A percentile compares a stretch with the other conserved stretches of the same genome.
Evolutionary conservation across 2,329 filamentous ascomycete genomes (phyloP).

Genomic region (Colletotrichum tofieldiae): DNA sequence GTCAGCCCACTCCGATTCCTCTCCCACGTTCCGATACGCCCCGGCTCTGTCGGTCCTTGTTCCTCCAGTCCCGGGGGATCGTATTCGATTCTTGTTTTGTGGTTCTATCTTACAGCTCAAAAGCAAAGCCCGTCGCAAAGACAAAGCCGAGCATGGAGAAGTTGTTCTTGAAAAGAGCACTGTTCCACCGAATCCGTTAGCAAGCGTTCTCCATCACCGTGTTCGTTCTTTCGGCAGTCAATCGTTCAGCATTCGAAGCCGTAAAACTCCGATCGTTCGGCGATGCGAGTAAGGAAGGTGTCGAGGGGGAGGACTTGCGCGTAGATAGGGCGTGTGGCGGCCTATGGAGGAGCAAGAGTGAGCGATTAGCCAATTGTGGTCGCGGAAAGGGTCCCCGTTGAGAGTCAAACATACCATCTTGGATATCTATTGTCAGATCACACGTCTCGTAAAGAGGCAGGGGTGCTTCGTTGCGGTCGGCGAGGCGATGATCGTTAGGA

Average conservation of each 20-base stretch:
- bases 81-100: not conserved
- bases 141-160: conserved; percentile 88
- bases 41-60: not conserved
- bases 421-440: conserved; percentile 40
- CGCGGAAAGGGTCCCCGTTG: not conserved
- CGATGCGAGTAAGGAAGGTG: not conserved
- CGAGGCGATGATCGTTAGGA: conserved; percentile 29
- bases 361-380: conserved; percentile 53
- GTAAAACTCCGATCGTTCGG: not conserved
- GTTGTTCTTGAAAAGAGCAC: conserved; percentile 89
- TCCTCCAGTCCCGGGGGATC: not conserved
- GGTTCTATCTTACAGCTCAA: conserved; percentile 83
- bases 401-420: conserved; percentile 55
- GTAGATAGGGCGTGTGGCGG: conserved; percentile 56
- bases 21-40: not conserved
- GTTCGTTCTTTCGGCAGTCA: not conserved
- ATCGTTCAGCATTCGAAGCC: not conserved
- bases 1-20: conserved; percentile 20
- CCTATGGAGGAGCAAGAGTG: conserved; percentile 49
- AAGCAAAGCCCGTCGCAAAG: conserved; percentile 89
- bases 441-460: conserved; percentile 36
- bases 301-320: conserved; percentile 53
- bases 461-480: conserved; percentile 40
- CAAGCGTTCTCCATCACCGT: not conserved
- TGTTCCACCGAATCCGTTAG: conserved; percentile 56